Evolutionary conservation across 1,284 basidiomycete species (phyloP).

Genomic region (Tremellales sp.): DNA sequence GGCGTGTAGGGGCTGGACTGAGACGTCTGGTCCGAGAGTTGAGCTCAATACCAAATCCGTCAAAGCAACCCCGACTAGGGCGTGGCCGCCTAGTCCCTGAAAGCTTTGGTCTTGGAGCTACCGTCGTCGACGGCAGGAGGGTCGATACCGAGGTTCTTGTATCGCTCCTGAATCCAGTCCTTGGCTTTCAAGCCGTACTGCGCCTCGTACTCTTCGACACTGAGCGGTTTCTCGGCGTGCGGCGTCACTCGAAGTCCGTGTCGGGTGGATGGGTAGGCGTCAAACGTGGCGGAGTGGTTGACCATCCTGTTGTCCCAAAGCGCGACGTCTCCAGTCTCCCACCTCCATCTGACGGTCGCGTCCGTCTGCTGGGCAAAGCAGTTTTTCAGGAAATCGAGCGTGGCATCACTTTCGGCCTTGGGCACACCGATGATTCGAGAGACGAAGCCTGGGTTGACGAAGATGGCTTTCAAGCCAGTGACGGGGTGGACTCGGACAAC

Average conservation of each 20-base stretch:
- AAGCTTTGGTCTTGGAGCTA: constrained; percentile 34
- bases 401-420: constrained; percentile 70
- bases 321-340: constrained; percentile 44
- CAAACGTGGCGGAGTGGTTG: constrained; percentile 64
- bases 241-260: constrained; percentile 78
- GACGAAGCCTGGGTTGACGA: constrained; percentile 50
- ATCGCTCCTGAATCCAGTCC: constrained; percentile 45
- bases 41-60: too few species aligned
- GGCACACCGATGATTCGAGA: constrained; percentile 69
- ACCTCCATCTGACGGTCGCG: constrained; percentile 36
- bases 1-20: too few species aligned
- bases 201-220: constrained; percentile 68
- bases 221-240: constrained; percentile 68
- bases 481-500: constrained; percentile 50
- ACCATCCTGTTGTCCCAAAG: constrained; percentile 54
- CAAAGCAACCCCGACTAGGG: too few species aligned
- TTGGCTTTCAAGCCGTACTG: constrained; percentile 42
- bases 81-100: constrained; percentile 33
- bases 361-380: constrained; percentile 54
- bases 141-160: constrained; percentile 32
- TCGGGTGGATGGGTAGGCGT: constrained; percentile 52
- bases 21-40: too few species aligned
- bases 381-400: constrained; percentile 66
- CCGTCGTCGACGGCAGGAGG: constrained; percentile 37
- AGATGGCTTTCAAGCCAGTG: constrained; percentile 46